These are phyloP conservation scores for Acanthamoeba divionensis DNA, from an alignment of 208 protist genomes.

Conservation along the genomic window DNA sequence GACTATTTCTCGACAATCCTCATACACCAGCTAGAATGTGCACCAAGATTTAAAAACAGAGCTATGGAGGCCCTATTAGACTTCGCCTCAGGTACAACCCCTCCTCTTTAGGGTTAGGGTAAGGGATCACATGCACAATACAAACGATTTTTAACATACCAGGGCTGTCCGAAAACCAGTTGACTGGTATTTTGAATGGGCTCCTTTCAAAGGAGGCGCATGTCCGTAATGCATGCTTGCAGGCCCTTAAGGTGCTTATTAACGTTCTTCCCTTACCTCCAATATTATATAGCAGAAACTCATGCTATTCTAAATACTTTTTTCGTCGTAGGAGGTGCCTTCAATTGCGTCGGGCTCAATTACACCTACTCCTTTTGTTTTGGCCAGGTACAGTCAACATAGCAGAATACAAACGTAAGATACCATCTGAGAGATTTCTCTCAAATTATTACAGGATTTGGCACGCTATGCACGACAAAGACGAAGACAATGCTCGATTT, in stretches of 20 bases:
- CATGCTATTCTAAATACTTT: neutral
- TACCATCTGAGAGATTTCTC: neutral
- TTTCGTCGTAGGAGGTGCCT: neutral
- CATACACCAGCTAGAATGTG: neutral
- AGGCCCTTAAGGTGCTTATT: constrained; percentile 15
- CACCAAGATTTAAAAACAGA: constrained; percentile 21
- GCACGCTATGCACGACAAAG: constrained; percentile 27
- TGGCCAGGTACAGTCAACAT: neutral
- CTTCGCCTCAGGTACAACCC: neutral
- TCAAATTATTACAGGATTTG: neutral
- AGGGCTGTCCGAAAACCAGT: constrained; percentile 8
- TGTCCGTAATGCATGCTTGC: constrained; percentile 1
- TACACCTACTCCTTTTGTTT: neutral
- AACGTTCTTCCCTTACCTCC: neutral
- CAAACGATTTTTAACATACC: neutral
- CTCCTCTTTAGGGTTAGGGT: neutral
- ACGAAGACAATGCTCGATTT: constrained; percentile 15
- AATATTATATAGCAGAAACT: neutral
- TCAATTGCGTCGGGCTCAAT: neutral
- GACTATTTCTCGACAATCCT: constrained; percentile 1
- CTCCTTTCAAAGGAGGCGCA: constrained; percentile 31
- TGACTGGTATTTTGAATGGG: neutral
- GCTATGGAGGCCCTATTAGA: constrained; percentile 30
- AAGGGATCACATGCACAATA: neutral
- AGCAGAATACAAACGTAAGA: neutral